Evolutionary conservation across 257 asterid genomes (phyloP).

Genomic region (Scutellaria barbata): DNA sequence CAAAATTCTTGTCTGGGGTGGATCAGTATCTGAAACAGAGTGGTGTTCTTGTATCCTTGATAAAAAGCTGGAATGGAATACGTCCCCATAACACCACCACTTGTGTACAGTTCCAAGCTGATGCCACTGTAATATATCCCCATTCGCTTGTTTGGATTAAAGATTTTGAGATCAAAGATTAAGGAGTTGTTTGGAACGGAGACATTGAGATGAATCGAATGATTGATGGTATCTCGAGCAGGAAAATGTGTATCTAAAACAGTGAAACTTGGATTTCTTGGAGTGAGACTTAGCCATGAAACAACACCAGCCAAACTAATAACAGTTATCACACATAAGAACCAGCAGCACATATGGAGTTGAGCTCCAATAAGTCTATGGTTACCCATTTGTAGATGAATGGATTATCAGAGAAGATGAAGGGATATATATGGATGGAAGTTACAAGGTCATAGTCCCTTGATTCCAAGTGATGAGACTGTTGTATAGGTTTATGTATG

Average conservation of each 20-base stretch:
- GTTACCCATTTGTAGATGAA: constrained; percentile 35
- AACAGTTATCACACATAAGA: constrained; percentile 37
- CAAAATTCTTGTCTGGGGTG: constrained; percentile 28
- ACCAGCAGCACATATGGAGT: constrained; percentile 37
- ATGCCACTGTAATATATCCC: constrained; percentile 42
- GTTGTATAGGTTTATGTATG: too few species aligned
- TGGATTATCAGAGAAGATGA: constrained; percentile 1
- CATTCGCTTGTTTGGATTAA: constrained; percentile 54
- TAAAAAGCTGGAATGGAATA: constrained; percentile 39
- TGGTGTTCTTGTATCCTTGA: constrained; percentile 46
- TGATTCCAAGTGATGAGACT: background rate
- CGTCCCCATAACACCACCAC: constrained; percentile 33
- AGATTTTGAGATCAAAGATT: constrained; percentile 37
- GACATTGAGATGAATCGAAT: background rate
- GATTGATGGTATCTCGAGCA: constrained; percentile 22
- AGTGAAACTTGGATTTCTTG: constrained; percentile 43
- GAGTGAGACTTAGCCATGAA: constrained; percentile 52
- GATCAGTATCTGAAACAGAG: constrained; percentile 29
- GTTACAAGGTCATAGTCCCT: constrained; percentile 31
- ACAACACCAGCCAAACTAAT: constrained; percentile 38
- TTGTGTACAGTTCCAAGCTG: constrained; percentile 29
- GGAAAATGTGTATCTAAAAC: constrained; percentile 32
- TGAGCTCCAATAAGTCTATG: constrained; percentile 10
- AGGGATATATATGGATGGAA: constrained; percentile 28
- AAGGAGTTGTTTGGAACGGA: constrained; percentile 26